These are phyloP conservation scores for Nepenthes mirabilis DNA, from an alignment of 148 eudicot species.

Conservation along the genomic window DNA sequence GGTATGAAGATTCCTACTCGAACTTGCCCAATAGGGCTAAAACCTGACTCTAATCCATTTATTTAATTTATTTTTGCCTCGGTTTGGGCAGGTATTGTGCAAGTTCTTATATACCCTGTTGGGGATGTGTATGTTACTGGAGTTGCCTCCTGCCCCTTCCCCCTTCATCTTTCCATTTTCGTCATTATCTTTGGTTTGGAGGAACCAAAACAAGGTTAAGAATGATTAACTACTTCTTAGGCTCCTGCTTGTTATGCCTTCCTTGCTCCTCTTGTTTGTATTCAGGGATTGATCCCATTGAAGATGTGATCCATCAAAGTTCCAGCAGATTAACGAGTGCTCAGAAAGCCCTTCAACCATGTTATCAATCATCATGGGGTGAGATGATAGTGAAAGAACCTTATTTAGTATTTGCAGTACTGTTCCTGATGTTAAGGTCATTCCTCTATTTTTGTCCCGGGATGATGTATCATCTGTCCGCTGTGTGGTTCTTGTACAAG, in stretches of 20 bases:
- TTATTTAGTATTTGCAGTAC: constrained; percentile 33
- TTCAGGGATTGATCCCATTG: constrained; percentile 32
- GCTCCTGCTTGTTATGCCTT: neutral
- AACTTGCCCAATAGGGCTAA: no score
- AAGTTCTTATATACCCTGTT: no score
- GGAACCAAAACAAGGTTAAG: no score
- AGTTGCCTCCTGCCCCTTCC: no score
- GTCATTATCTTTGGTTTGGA: no score
- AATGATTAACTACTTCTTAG: no score
- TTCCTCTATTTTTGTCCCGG: constrained; percentile 28
- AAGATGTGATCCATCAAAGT: constrained; percentile 8
- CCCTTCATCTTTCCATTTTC: no score
- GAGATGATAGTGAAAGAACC: constrained; percentile 40
- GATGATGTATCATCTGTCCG: constrained; percentile 16
- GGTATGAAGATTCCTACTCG: no score
- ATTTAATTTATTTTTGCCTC: no score
- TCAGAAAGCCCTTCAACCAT: constrained; percentile 7
- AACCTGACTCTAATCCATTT: no score
- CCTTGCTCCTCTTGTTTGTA: neutral
- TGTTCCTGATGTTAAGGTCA: constrained; percentile 30
- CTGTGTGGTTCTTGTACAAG: constrained; percentile 32
- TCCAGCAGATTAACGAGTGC: constrained; percentile 3
- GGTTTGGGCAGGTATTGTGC: no score
- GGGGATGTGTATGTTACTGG: no score
- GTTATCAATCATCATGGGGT: constrained; percentile 18